These are phyloP conservation scores for Suhomyces canberraensis DNA, from an alignment of 805 yeast genomes.

Conservation along the genomic window DNA sequence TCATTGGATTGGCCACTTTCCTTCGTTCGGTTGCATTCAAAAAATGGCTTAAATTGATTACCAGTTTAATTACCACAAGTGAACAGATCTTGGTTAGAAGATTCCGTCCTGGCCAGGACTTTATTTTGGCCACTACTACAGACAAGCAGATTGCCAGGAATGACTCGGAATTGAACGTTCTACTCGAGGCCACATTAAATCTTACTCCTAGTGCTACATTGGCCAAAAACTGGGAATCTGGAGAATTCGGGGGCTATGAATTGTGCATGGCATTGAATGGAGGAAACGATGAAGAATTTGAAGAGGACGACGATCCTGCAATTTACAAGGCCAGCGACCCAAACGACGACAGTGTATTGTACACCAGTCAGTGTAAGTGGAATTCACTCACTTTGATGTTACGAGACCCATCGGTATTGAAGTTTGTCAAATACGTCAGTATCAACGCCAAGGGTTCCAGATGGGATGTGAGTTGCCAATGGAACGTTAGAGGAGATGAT, in stretches of 20 bases:
- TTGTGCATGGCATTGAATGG: slow-evolving; percentile 71
- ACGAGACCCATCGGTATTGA: slow-evolving; percentile 82
- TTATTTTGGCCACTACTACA: slow-evolving; percentile 77
- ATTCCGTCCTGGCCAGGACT: slow-evolving; percentile 94
- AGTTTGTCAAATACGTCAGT: slow-evolving; percentile 90
- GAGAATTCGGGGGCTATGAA: slow-evolving; percentile 95
- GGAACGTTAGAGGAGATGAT: slow-evolving; percentile 61
- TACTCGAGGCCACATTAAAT: slow-evolving; percentile 76
- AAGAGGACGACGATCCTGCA: slow-evolving; percentile 75
- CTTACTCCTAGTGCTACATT: slow-evolving; percentile 63
- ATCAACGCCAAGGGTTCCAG: slow-evolving; percentile 84
- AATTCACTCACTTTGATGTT: slow-evolving; percentile 73
- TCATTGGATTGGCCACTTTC: slow-evolving; percentile 56
- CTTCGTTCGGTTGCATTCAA: slow-evolving; percentile 60
- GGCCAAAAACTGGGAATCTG: slow-evolving; percentile 75
- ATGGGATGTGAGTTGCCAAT: slow-evolving; percentile 84
- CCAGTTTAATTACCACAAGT: slow-evolving; percentile 58
- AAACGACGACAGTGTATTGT: slow-evolving; percentile 69
- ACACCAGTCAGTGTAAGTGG: slow-evolving; percentile 80
- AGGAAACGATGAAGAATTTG: slow-evolving; percentile 45
- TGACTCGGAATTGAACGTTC: slow-evolving; percentile 37
- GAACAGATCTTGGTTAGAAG: slow-evolving; percentile 75
- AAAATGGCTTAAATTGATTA: slow-evolving; percentile 64
- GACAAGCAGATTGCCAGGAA: slow-evolving; percentile 36
- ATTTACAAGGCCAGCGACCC: slow-evolving; percentile 58